Evolutionary conservation across 208 protist species (phyloP).

Genomic region (Herpetomonas samuelpessoai): DNA sequence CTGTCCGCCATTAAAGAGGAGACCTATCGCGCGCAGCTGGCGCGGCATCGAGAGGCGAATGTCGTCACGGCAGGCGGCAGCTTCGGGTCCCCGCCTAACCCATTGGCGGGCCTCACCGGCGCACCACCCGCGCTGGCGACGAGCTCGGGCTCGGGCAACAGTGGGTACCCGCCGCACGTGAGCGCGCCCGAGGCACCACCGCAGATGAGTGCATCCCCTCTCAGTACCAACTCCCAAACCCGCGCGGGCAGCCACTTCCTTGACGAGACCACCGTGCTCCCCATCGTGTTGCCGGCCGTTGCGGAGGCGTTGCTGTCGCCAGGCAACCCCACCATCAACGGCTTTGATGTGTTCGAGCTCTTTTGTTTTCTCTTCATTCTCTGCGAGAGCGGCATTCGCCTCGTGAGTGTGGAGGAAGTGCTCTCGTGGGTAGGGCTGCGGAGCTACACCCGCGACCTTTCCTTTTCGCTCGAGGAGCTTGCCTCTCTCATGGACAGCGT

Average conservation of each 20-base stretch:
- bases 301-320: slow-evolving; percentile 7
- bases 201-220: no score
- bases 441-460: slow-evolving; percentile 7
- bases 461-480: slow-evolving; percentile 38
- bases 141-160: no score
- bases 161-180: no score
- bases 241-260: no score
- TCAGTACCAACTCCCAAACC: no score
- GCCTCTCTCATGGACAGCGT: slow-evolving; percentile 37
- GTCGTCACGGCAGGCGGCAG: background rate
- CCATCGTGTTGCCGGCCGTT: slow-evolving; percentile 12
- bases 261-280: no score
- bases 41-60: background rate
- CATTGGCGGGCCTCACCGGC: no score
- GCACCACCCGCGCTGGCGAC: no score
- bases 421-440: slow-evolving; percentile 26
- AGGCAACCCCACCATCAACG: slow-evolving; percentile 12
- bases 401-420: slow-evolving; percentile 31
- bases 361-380: slow-evolving; percentile 33
- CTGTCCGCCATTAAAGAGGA: slow-evolving; percentile 12
- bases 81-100: background rate
- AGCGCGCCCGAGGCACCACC: no score
- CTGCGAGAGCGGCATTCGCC: slow-evolving; percentile 27
- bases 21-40: slow-evolving; percentile 13
- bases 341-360: slow-evolving; percentile 33